A percentile compares a stretch with the other conserved stretches of the same genome.
These are phyloP conservation scores for Gyrodon lividus DNA, from an alignment of 768 basidiomycete species.

Conservation along the genomic window DNA sequence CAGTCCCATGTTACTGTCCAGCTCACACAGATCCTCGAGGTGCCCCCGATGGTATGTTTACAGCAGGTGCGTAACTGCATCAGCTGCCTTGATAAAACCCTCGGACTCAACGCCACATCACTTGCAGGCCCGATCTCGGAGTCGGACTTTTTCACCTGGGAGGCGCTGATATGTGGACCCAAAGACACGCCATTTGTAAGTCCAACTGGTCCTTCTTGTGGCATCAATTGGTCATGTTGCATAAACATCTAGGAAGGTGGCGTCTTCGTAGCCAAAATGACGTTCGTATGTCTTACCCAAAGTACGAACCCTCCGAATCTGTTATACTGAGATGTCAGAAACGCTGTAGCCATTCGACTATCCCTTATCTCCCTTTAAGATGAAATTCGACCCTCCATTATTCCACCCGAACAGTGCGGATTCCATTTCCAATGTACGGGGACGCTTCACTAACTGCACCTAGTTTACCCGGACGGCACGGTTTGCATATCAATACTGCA, in stretches of 20 bases:
- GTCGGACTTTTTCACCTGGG: slow-evolving; percentile 95
- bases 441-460: too few species aligned
- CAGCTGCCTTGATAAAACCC: background rate
- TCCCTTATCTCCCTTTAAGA: slow-evolving; percentile 97
- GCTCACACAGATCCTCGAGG: slow-evolving; percentile 38
- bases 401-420: slow-evolving; percentile 97
- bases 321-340: background rate
- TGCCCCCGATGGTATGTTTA: slow-evolving; percentile 94
- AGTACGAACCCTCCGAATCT: slow-evolving; percentile 3
- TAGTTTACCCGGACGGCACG: slow-evolving; percentile 94
- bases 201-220: slow-evolving; percentile 7
- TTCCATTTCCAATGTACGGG: too few species aligned
- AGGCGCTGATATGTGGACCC: slow-evolving; percentile 90
- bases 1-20: too few species aligned
- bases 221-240: too few species aligned
- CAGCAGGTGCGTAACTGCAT: slow-evolving; percentile 69
- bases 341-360: slow-evolving; percentile 94
- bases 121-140: slow-evolving; percentile 79
- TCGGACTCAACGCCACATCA: background rate
- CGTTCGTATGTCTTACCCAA: slow-evolving; percentile 67
- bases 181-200: slow-evolving; percentile 93
- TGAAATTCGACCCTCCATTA: slow-evolving; percentile 96
- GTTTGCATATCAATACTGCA: slow-evolving; percentile 99
- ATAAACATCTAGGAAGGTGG: slow-evolving; percentile 77
- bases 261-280: slow-evolving; percentile 87